Conservation (phyloP, 2,329 filamentous ascomycete genomes). For the Epichloe amarillans region DNA sequence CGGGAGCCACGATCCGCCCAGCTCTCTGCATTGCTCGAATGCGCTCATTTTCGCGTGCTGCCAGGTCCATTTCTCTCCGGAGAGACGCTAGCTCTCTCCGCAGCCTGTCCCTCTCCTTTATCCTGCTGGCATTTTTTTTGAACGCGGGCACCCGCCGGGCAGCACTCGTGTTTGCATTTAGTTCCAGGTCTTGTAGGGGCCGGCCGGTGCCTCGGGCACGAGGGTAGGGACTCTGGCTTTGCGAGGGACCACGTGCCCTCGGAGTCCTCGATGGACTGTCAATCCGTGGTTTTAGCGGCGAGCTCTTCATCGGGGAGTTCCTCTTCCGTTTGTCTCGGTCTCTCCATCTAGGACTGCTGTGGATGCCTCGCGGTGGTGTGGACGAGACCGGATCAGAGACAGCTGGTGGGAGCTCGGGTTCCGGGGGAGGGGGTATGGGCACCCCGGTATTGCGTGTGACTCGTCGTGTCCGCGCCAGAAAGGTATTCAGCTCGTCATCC, state of each 20-base stretch:
- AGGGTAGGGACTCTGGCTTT: slow-evolving; percentile 1
- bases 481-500: slow-evolving; percentile 18
- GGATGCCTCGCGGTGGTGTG: slow-evolving; percentile 45
- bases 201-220: neutral
- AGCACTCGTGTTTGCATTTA: slow-evolving; percentile 16
- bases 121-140: slow-evolving; percentile 35
- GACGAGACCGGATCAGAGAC: slow-evolving; percentile 38
- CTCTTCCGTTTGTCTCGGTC: slow-evolving; percentile 22
- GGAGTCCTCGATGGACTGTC: slow-evolving; percentile 13
- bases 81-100: slow-evolving; percentile 41
- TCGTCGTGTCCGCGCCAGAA: slow-evolving; percentile 15
- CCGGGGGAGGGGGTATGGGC: slow-evolving; percentile 21
- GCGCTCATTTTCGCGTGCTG: slow-evolving; percentile 44
- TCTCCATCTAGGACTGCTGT: slow-evolving; percentile 39
- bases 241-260: slow-evolving; percentile 4
- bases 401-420: slow-evolving; percentile 52
- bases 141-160: slow-evolving; percentile 28
- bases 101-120: slow-evolving; percentile 37
- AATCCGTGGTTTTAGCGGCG: slow-evolving; percentile 34
- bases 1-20: slow-evolving; percentile 21
- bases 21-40: slow-evolving; percentile 29
- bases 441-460: slow-evolving; percentile 20
- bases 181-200: slow-evolving; percentile 2
- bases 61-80: slow-evolving; percentile 43
- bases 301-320: slow-evolving; percentile 27